Percentiles rank a stretch among this genome's conserved stretches.
Evolutionary conservation across 768 basidiomycete genomes (phyloP).

Genomic region (Tylopilus plumbeoviolaceoides): DNA sequence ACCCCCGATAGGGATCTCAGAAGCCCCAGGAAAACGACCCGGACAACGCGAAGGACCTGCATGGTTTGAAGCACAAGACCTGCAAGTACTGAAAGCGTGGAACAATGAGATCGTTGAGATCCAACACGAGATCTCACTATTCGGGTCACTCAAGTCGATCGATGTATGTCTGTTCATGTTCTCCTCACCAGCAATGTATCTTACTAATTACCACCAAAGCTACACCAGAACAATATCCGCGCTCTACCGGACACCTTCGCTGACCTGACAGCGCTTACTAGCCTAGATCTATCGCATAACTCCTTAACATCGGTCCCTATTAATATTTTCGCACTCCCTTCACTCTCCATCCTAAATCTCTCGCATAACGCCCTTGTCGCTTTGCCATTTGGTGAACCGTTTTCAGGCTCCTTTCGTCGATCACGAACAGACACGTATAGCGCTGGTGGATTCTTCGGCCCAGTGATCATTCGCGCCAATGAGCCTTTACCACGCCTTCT

Average conservation of each 20-base stretch:
- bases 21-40: constrained; percentile 35
- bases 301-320: constrained; percentile 56
- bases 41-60: constrained; percentile 47
- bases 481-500: constrained; percentile 63
- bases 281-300: constrained; percentile 75
- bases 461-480: constrained; percentile 57
- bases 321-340: constrained; percentile 64
- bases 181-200: background rate
- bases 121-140: constrained; percentile 79
- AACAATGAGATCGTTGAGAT: constrained; percentile 77
- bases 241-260: constrained; percentile 62
- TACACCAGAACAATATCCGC: constrained; percentile 69
- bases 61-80: constrained; percentile 82
- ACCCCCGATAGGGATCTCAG: constrained; percentile 42
- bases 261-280: constrained; percentile 62
- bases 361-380: constrained; percentile 64
- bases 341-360: constrained; percentile 61
- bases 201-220: constrained; percentile 34
- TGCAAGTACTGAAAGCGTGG: constrained; percentile 72
- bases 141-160: constrained; percentile 74
- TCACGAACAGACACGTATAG: constrained; percentile 26
- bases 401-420: constrained; percentile 31
- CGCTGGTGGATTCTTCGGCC: constrained; percentile 59
- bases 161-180: constrained; percentile 56
- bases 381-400: constrained; percentile 61